Conservation (phyloP, 306 rosid genomes). For the Trifolium pratense region DNA sequence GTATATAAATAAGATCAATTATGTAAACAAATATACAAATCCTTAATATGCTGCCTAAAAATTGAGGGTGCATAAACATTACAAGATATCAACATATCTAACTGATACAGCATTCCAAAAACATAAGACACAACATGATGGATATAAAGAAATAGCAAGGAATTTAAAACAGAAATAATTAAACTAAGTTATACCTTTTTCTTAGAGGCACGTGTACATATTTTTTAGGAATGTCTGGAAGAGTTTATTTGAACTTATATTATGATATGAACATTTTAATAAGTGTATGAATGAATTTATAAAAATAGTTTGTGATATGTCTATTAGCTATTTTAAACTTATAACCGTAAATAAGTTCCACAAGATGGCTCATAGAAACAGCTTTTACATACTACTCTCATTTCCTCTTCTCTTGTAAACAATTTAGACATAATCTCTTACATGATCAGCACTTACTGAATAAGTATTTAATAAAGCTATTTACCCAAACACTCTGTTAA, state of each 20-base stretch:
- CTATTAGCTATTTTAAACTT: neutral
- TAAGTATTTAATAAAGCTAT: neutral
- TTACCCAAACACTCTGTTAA: neutral
- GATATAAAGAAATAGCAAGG: constrained; percentile 3
- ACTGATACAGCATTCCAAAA: constrained; percentile 22
- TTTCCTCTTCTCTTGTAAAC: neutral
- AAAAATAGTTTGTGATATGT: neutral
- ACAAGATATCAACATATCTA: constrained; percentile 1
- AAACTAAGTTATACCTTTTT: neutral
- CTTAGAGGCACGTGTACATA: neutral
- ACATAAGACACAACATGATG: constrained; percentile 6
- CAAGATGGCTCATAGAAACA: neutral
- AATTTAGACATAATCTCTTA: neutral
- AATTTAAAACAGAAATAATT: neutral
- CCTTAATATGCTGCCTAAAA: neutral
- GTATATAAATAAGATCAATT: neutral
- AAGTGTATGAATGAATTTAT: neutral
- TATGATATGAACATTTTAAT: neutral
- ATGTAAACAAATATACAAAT: neutral
- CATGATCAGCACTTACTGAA: neutral
- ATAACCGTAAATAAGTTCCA: neutral
- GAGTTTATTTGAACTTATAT: constrained; percentile 6
- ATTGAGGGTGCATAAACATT: constrained; percentile 3
- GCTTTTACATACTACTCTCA: neutral
- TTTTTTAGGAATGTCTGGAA: neutral